These are phyloP conservation scores for Aspergillus nomiae DNA, from an alignment of 2,329 filamentous ascomycete genomes.

Conservation along the genomic window DNA sequence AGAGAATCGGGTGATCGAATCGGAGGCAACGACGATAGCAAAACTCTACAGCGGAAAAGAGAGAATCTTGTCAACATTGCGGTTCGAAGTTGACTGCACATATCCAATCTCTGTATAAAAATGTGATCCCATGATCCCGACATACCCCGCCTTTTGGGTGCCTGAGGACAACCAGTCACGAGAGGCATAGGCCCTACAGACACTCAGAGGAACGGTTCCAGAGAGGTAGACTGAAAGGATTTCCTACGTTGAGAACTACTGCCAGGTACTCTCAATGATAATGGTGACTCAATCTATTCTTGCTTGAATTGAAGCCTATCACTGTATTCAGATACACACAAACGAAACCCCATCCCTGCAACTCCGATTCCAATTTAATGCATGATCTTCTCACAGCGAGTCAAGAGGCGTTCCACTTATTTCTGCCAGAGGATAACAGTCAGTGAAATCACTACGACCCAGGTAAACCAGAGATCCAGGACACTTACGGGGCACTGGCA, in stretches of 20 bases:
- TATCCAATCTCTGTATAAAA: not conserved
- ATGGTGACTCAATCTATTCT: not conserved
- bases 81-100: not conserved
- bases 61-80: too few species aligned
- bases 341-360: not conserved
- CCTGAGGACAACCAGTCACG: not conserved
- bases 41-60: not conserved
- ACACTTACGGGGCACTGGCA: slow-evolving; percentile 44
- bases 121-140: not conserved
- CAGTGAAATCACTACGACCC: not conserved
- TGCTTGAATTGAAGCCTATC: not conserved
- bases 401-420: not conserved
- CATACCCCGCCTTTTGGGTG: not conserved
- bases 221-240: not conserved
- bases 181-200: not conserved
- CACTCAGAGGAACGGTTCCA: not conserved
- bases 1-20: not conserved
- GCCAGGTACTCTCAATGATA: not conserved
- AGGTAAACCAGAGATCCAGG: not conserved
- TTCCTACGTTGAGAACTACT: not conserved
- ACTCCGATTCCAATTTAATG: not conserved
- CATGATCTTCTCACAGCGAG: not conserved
- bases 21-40: not conserved
- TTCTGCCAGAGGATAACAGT: not conserved
- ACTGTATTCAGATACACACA: not conserved